Conservation (phyloP, 2,329 filamentous ascomycete genomes). For the Aspergillus ruber region DNA sequence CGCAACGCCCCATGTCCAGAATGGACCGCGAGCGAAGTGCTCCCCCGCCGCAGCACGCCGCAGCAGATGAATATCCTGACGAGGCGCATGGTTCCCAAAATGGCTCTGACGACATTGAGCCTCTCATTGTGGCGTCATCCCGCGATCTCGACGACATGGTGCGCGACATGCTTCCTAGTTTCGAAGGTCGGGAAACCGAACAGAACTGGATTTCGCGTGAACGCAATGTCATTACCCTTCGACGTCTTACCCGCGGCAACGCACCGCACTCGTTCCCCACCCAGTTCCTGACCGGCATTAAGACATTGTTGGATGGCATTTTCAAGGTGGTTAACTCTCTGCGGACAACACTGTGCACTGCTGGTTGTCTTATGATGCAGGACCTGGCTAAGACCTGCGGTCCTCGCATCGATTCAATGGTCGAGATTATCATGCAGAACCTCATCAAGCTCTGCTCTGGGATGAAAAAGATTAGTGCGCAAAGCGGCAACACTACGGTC, state of each 20-base stretch:
- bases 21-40: neutral
- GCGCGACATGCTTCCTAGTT: slow-evolving; percentile 70
- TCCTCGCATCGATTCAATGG: slow-evolving; percentile 74
- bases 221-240: slow-evolving; percentile 68
- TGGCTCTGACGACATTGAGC: slow-evolving; percentile 60
- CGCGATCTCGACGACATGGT: slow-evolving; percentile 85
- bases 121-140: slow-evolving; percentile 73
- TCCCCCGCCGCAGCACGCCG: neutral
- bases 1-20: neutral
- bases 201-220: slow-evolving; percentile 87
- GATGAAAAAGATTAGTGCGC: slow-evolving; percentile 87
- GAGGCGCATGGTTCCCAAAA: slow-evolving; percentile 1
- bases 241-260: slow-evolving; percentile 76
- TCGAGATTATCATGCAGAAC: slow-evolving; percentile 81
- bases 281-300: slow-evolving; percentile 63
- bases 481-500: slow-evolving; percentile 75
- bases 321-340: slow-evolving; percentile 78
- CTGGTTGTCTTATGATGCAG: slow-evolving; percentile 76
- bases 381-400: slow-evolving; percentile 74
- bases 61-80: neutral
- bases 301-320: slow-evolving; percentile 74
- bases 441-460: slow-evolving; percentile 83
- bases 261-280: slow-evolving; percentile 68
- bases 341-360: slow-evolving; percentile 82
- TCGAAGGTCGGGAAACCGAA: slow-evolving; percentile 84